Base-by-base conservation (phyloP, 352 stramenopile species). In the Pythium biforme region DNA sequence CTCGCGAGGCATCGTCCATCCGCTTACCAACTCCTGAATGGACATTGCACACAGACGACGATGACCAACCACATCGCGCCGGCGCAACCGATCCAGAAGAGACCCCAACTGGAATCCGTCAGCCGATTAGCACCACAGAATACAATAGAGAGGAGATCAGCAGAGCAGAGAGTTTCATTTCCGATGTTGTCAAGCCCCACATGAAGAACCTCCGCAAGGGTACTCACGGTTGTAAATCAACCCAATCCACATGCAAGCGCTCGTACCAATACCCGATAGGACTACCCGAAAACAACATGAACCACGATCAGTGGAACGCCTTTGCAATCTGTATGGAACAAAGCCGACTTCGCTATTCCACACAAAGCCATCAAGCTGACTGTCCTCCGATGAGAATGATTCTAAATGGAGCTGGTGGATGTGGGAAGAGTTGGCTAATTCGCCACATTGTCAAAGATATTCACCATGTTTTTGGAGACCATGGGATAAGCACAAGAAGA, bases 361-460 rank as follows among this genome's bases (percentile, higher is more conserved):
- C n/a, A 6, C 14, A 6, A 9, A 2, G 27, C 3, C 14, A 15
- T 19, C 2, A 22, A 22, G n/a, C 10, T 12, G 8, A 23, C 12
- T 59, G 37, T 17, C 4, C 45, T 10, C 50, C 50, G 3, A 19
- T 57, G 9, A 45, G 4, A 6, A 33, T 49, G 39, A 59, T 59
- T 22, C 12, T 59, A 12, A 59, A 59, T 39, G 37, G 34, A 19
- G 52, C 27, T 37, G 34, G 52, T 31, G 34, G 52, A 3, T 59
- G 5, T 9, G 37, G 52, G 8, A 48, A 59, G 19, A 59, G 52
- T 25, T 59, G 52, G 52, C 25, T 59, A 15, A 59, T 59, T 10
- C 20, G n/a, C 22, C 52, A 59, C 27, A 59, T 59, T 29, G 52
- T 59, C 3, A 59, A 59, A 39, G 52, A 59, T 49, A 25, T 59